A percentile compares a stretch with the other conserved stretches of the same genome.
Conservation (phyloP, 2,329 filamentous ascomycete species). For the Neoascochyta sp. region DNA sequence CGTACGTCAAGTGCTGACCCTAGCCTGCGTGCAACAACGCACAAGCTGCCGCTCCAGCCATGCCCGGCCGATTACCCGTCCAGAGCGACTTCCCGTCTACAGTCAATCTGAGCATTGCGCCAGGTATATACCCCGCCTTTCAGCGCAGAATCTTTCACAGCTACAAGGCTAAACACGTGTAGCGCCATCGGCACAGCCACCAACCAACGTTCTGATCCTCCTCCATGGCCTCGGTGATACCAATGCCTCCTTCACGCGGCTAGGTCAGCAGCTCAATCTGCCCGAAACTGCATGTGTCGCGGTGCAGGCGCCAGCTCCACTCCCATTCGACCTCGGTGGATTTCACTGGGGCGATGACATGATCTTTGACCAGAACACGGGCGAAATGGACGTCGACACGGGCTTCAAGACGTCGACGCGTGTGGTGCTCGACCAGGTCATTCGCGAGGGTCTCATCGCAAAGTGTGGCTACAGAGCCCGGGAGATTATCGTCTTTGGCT, state of each 20-base stretch:
- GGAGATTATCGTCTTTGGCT: slow-evolving; percentile 54
- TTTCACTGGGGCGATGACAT: slow-evolving; percentile 62
- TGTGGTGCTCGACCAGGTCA: slow-evolving; percentile 44
- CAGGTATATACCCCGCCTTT: slow-evolving; percentile 36
- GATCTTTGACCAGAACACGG: slow-evolving; percentile 51
- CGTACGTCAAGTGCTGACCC: slow-evolving; percentile 10
- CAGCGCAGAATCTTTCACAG: slow-evolving; percentile 1
- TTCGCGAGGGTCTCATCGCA: slow-evolving; percentile 44
- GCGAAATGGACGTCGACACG: slow-evolving; percentile 53
- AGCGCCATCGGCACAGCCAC: slow-evolving; percentile 51
- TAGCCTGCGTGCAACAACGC: slow-evolving; percentile 13
- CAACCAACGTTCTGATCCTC: slow-evolving; percentile 73
- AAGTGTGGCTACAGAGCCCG: slow-evolving; percentile 50
- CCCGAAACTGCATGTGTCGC: slow-evolving; percentile 75
- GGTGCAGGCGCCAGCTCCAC: slow-evolving; percentile 64
- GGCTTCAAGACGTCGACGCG: slow-evolving; percentile 47
- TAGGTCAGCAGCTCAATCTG: slow-evolving; percentile 66
- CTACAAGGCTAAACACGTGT: slow-evolving; percentile 7
- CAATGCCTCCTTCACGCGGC: slow-evolving; percentile 62
- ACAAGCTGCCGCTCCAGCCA: slow-evolving; percentile 15
- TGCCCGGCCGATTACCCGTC: slow-evolving; percentile 45
- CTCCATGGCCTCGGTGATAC: slow-evolving; percentile 83
- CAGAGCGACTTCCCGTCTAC: slow-evolving; percentile 42
- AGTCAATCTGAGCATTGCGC: slow-evolving; percentile 42
- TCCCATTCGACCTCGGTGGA: slow-evolving; percentile 66